Base-by-base conservation (phyloP, 2,329 filamentous ascomycete species). In the Alternaria arbusti region DNA sequence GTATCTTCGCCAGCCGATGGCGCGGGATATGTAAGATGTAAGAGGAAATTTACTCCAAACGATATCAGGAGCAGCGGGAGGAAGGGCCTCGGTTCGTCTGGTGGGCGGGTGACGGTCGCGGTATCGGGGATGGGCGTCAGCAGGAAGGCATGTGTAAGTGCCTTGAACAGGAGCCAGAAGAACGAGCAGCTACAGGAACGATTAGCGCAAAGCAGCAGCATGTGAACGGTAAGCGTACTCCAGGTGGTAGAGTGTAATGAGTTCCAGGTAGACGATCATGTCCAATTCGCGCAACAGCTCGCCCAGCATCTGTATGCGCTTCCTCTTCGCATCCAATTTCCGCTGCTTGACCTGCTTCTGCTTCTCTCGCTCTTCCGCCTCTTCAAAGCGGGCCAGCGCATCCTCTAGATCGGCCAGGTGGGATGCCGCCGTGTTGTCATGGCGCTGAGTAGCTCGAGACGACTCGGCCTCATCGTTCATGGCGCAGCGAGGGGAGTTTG, bases 191-290 rank as follows among this genome's bases (percentile, higher is more conserved):
- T 88, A 65, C 36, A 51, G 23, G 8, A 23, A 15, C 46, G 36
- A 47, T 54, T 30, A 65, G 54, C 40, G 45, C 57, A 57, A 23
- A n/a, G 28, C 20, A 28, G 44, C 15, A 56, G 25, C 22, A 25
- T 32, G 45, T 43, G 60, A 7, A 3, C 7, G 8, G 36, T 30
- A n/a, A 36, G 72, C 85, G 71, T 82, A 89, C 87, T 90, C 88
- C 78, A 89, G 84, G 75, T 90, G 87, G 77, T 90, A 90, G 62
- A 89, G 77, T 8, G 84, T 83, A 40, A 87, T 87, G 63, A 90
- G 80, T 79, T 90, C 82, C 74, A 87, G 85, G 78, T 88, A 90
- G 59, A 89, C 84, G 51, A 88, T 72, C 69, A 87, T 83, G 70
- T 90, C 88, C 46, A 90, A 77, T 70, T 85, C 84, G 59, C 84